These are phyloP conservation scores for Claviceps fusiformis DNA, from an alignment of 2,329 filamentous ascomycete species.

Conservation along the genomic window DNA sequence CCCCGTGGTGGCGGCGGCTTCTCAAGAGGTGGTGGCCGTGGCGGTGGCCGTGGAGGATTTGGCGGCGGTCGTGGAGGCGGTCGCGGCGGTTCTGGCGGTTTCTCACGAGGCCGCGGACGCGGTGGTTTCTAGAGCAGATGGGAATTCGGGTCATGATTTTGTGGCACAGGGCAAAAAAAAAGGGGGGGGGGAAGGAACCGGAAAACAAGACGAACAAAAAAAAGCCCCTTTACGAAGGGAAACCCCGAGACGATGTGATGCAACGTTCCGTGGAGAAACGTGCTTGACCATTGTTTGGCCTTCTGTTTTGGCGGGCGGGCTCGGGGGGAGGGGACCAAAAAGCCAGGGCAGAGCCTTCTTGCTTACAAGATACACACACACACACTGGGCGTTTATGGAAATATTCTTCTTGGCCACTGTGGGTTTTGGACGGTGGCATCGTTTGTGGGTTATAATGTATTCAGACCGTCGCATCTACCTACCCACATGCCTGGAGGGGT, in stretches of 20 bases:
- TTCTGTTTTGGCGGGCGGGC: not conserved
- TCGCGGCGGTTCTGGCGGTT: slow-evolving; percentile 19
- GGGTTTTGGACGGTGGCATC: slow-evolving; percentile 1
- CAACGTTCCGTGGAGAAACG: not conserved
- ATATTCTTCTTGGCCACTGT: slow-evolving; percentile 3
- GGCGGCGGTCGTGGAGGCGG: slow-evolving; percentile 11
- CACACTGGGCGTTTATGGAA: slow-evolving; percentile 6
- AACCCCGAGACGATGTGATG: not conserved
- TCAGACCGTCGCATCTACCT: not conserved
- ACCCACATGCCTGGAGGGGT: slow-evolving; percentile 2
- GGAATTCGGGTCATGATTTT: not conserved
- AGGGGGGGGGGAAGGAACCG: not conserved
- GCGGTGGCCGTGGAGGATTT: slow-evolving; percentile 6
- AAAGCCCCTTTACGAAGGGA: not conserved
- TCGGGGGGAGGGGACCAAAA: not conserved
- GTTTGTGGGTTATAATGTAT: not conserved
- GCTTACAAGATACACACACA: not conserved
- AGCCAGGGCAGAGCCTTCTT: not conserved
- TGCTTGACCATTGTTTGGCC: not conserved
- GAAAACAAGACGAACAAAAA: not conserved
- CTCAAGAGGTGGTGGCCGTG: slow-evolving; percentile 19
- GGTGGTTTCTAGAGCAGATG: slow-evolving; percentile 16
- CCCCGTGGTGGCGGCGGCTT: slow-evolving; percentile 18
- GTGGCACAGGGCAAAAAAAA: slow-evolving; percentile 5
- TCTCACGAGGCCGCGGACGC: slow-evolving; percentile 25